A percentile compares a stretch with the other conserved stretches of the same genome.
Evolutionary conservation across 1,284 basidiomycete species (phyloP).

Genomic region (Heimioporus retisporus): DNA sequence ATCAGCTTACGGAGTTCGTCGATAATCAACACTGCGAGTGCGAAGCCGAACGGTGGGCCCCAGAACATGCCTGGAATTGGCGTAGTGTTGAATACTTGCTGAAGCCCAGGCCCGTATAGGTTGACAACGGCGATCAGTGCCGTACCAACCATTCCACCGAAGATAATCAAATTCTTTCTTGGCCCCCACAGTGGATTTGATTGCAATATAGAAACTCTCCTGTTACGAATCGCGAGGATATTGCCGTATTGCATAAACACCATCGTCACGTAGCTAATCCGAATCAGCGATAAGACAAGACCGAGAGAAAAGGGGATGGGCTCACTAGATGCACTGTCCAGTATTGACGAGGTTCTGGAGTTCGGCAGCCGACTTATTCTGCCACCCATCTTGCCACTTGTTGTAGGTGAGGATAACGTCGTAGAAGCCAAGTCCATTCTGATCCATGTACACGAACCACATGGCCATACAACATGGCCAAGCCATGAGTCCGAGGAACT

Average conservation of each 20-base stretch:
- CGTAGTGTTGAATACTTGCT: constrained; percentile 49
- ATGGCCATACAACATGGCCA: constrained; percentile 57
- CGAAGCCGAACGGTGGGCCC: constrained; percentile 55
- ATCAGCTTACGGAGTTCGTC: constrained; percentile 54
- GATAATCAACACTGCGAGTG: constrained; percentile 46
- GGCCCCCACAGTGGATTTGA: constrained; percentile 53
- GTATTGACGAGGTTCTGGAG: constrained; percentile 44
- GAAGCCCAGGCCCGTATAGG: constrained; percentile 52
- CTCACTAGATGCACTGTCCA: constrained; percentile 57
- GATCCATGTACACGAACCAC: constrained; percentile 52
- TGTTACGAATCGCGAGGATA: constrained; percentile 48
- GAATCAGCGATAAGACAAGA: constrained; percentile 7
- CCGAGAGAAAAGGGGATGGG: constrained; percentile 35
- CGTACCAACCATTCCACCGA: constrained; percentile 49
- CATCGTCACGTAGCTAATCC: constrained; percentile 55
- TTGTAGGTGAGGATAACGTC: constrained; percentile 54
- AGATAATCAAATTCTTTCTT: constrained; percentile 48
- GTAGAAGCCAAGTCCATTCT: constrained; percentile 48
- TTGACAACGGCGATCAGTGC: constrained; percentile 51
- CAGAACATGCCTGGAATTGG: constrained; percentile 56
- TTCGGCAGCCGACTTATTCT: constrained; percentile 40
- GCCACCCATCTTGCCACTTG: constrained; percentile 45
- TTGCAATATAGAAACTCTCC: constrained; percentile 45
- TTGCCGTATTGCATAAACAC: constrained; percentile 48
- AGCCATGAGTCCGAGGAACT: constrained; percentile 59